Conservation (phyloP, 768 basidiomycete genomes). For the Steccherinum ochraceum region DNA sequence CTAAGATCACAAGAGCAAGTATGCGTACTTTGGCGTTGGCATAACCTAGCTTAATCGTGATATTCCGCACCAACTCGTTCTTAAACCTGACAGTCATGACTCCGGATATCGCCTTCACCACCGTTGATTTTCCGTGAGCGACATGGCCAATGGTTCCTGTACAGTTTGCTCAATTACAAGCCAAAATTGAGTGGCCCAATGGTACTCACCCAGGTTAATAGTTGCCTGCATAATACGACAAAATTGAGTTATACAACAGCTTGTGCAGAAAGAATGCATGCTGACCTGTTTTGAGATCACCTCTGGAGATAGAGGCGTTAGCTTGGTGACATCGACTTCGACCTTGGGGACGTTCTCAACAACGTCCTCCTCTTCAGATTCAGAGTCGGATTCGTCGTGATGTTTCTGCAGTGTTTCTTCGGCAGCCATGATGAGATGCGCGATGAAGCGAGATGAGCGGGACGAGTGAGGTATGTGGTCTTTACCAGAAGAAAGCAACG, state of each 20-base stretch:
- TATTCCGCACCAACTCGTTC: constrained; percentile 98
- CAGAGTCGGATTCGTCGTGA: constrained; percentile 60
- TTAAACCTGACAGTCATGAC: constrained; percentile 99
- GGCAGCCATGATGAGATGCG: constrained; percentile 43
- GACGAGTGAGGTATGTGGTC: neutral
- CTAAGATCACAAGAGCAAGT: neutral
- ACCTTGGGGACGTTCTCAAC: constrained; percentile 54
- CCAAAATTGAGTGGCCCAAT: constrained; percentile 2
- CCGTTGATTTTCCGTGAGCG: constrained; percentile 94
- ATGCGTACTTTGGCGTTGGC: constrained; percentile 91
- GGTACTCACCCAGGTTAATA: constrained; percentile 72
- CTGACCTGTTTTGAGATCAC: constrained; percentile 89
- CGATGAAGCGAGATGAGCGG: neutral
- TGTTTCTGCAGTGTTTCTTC: constrained; percentile 63
- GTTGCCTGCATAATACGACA: constrained; percentile 74
- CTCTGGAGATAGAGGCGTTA: constrained; percentile 85
- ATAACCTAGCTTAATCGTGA: constrained; percentile 98
- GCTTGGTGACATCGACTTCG: constrained; percentile 72
- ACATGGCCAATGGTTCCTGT: constrained; percentile 97
- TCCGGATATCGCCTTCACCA: constrained; percentile 98
- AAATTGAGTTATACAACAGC: constrained; percentile 3
- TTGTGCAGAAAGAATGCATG: too few species aligned
- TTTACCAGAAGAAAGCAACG: neutral
- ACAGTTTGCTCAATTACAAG: constrained; percentile 6
- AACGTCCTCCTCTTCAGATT: constrained; percentile 55